Conservation (phyloP, 2,329 filamentous ascomycete species). For the Arthrobotrys sinensis region DNA sequence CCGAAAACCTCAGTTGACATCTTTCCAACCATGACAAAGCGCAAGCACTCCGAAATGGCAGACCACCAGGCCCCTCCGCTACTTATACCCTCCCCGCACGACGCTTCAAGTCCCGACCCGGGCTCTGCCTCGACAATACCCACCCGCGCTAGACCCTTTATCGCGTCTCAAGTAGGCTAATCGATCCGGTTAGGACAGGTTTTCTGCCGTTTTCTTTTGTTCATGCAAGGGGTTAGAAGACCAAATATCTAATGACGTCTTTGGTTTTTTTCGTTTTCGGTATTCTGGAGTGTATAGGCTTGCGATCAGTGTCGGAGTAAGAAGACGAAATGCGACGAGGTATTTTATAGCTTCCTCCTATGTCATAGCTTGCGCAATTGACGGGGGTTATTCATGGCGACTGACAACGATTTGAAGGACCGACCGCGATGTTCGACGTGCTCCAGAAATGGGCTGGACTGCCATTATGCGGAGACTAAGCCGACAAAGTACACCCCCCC, state of each 20-base stretch:
- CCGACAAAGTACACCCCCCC: constrained; percentile 69
- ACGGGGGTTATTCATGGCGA: background rate
- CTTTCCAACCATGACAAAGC: constrained; percentile 41
- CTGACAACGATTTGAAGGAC: constrained; percentile 65
- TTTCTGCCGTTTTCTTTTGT: constrained; percentile 14
- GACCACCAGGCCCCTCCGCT: constrained; percentile 21
- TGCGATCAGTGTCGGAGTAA: constrained; percentile 73
- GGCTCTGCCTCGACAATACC: constrained; percentile 43
- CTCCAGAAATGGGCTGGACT: constrained; percentile 70
- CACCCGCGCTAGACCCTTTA: constrained; percentile 54
- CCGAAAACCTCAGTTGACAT: background rate
- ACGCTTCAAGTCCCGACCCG: constrained; percentile 51
- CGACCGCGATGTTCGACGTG: constrained; percentile 72
- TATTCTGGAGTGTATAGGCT: constrained; percentile 66
- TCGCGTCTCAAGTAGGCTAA: constrained; percentile 61
- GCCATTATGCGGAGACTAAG: constrained; percentile 72
- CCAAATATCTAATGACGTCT: constrained; percentile 57
- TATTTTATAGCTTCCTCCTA: constrained; percentile 5
- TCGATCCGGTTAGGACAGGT: constrained; percentile 50
- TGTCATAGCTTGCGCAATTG: background rate
- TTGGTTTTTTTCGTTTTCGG: background rate
- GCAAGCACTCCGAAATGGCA: constrained; percentile 51
- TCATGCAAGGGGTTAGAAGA: constrained; percentile 56
- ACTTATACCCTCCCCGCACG: constrained; percentile 29
- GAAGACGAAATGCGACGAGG: constrained; percentile 73